Evolutionary conservation across 768 basidiomycete genomes (phyloP), one percentile per base, ranked within the genome.

Genomic region (Dendrothele bispora): DNA sequence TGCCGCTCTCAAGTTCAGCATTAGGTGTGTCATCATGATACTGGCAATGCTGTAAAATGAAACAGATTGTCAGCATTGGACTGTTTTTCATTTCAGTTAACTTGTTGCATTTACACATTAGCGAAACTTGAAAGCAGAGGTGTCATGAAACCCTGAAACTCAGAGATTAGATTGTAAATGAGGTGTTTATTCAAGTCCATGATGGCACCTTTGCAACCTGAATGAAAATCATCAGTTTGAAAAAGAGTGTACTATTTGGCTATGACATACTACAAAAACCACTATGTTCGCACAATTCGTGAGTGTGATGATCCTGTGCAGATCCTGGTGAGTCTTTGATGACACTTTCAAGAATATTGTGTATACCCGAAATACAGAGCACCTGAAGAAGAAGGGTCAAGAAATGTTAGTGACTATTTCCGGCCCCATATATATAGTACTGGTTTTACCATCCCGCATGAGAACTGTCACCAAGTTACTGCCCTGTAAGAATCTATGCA

Each of bases 381-480:
- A 14, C 46, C 46, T 47, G 12, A 3, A 14, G 10, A 29, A 10
- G 17, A 8, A 20, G 10, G 18, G 10, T 6, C 24, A n/a, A 21
- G n/a, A 6, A n/a, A n/a, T n/a, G n/a, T n/a, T 25, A 3, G 5
- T 15, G 20, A 27, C 7, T 14, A 2, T 38, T n/a, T n/a, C n/a
- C n/a, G n/a, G n/a, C n/a, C 8, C 11, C 12, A 10, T n/a, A 17
- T 18, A 20, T 15, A 39, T 7, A 4, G 8, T 11, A 10, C 18
- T 15, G 17, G n/a, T 14, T 37, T 47, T 15, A 30, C 46, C 46
- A 27, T 47, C 46, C 29, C 46, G 35, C 35, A 39, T 47, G 35
- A 47, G 7, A 8, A 47, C 15, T n/a, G n/a, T n/a, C 17, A 27
- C 28, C 28, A 27, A 26, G 7, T 28, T 28, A 5, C 37, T 17